Base-by-base conservation (phyloP, 2,329 filamentous ascomycete genomes). In the Colletotrichum costaricense region DNA sequence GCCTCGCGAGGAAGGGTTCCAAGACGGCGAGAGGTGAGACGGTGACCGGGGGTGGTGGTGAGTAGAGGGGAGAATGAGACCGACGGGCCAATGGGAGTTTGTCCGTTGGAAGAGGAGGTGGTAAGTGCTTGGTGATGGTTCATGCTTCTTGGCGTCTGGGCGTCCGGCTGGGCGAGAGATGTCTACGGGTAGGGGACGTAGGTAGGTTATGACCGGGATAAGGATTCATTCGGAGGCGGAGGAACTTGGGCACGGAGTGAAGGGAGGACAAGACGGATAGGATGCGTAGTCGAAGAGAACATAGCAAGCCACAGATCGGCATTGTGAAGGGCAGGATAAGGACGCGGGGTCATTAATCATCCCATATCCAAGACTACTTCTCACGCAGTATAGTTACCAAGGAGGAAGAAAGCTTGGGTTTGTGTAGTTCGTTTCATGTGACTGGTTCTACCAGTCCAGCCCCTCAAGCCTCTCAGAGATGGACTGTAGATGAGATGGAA, bases 281-380 rank as follows among this genome's bases (percentile, higher is more conserved):
- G 52, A 5, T 26, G 42, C 16, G 42, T 4, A 49, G 8, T 30
- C 6, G 38, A 4, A 8, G 19, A 7, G 19, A 22, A 22, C 7
- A 49, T 19, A 49, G 19, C 7, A 8, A n/a, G 38, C 19, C 9
- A 22, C 19, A 19, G 28, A 24, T 54, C 11, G 30, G 22, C 30
- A 6, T 46, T 4, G 5, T 14, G 24, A 11, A 9, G 7, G 42
- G 38, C 24, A 24, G 16, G 19, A 19, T 9, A 33, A 63, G 24
- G 4, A 33, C 46, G 26, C n/a, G 52, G 28, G 42, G 22, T 30
- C n/a, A 14, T 58, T 33, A 66, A 28, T 69, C 65, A 69, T 72
- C 69, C 28, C 58, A 58, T 69, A n/a, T 58, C 28, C 11, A 19
- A n/a, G 59, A 57, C 24, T n/a, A 22, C 28, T n/a, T n/a, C 26